Conservation (phyloP, 2,329 filamentous ascomycete species). For the Claviceps citrina region DNA sequence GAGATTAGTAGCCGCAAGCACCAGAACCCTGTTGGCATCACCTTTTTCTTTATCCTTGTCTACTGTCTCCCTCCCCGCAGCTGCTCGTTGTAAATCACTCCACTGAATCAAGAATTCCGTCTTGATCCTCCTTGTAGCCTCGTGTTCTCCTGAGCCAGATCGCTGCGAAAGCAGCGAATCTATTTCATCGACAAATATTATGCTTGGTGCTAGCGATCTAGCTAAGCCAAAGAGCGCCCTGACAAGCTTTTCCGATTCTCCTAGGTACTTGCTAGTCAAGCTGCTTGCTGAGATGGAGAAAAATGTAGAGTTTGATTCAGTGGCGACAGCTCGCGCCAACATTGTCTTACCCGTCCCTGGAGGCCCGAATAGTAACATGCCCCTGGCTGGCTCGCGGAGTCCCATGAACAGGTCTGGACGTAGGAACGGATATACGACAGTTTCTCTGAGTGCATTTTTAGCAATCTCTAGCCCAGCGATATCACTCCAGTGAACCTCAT, state of each 20-base stretch:
- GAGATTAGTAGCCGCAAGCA: slow-evolving; percentile 86
- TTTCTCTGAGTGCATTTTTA: slow-evolving; percentile 84
- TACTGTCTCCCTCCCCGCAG: slow-evolving; percentile 62
- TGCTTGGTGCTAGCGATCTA: slow-evolving; percentile 75
- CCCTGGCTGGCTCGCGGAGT: slow-evolving; percentile 78
- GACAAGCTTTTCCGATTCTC: slow-evolving; percentile 92
- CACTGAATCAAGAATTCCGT: slow-evolving; percentile 97
- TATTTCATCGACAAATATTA: slow-evolving; percentile 98
- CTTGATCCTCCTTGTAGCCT: slow-evolving; percentile 86
- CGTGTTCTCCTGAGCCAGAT: slow-evolving; percentile 72
- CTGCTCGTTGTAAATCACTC: slow-evolving; percentile 84
- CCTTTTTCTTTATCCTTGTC: slow-evolving; percentile 54
- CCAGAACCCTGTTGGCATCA: slow-evolving; percentile 76
- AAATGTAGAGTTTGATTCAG: slow-evolving; percentile 86
- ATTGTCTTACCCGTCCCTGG: slow-evolving; percentile 98
- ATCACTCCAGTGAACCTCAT: slow-evolving; percentile 89
- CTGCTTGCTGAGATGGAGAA: slow-evolving; percentile 94
- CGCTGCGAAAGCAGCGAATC: slow-evolving; percentile 80
- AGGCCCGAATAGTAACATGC: slow-evolving; percentile 91
- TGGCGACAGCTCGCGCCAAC: slow-evolving; percentile 81
- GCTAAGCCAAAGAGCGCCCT: slow-evolving; percentile 82
- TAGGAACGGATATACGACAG: slow-evolving; percentile 91
- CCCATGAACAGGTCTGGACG: slow-evolving; percentile 93
- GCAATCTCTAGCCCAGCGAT: slow-evolving; percentile 81
- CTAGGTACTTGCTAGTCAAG: slow-evolving; percentile 87